phyloP scores from a whole-genome alignment of 495 filamentous ascomycete genomes.

The Chlorociboria aeruginascens region DNA sequence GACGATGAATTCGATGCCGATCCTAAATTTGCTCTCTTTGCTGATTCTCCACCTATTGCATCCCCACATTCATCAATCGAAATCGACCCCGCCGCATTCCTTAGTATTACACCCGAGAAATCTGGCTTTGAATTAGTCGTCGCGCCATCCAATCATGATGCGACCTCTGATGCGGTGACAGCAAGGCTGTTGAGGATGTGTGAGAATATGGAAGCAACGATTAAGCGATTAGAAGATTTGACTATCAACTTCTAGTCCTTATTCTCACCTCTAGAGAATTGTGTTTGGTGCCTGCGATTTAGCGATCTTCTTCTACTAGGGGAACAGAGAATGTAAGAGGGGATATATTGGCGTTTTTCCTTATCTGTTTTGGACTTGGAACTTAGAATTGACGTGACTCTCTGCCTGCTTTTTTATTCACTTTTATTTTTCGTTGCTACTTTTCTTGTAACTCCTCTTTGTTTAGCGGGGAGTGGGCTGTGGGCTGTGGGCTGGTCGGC shows the following conservation, averaged over 20 bases:
- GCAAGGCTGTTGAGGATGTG: slow-evolving; percentile 29
- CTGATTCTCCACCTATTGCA: slow-evolving; percentile 26
- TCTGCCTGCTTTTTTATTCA: too few species aligned
- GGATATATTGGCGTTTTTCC: too few species aligned
- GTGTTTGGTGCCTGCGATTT: slow-evolving; percentile 16
- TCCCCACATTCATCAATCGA: slow-evolving; percentile 12
- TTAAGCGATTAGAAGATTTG: slow-evolving; percentile 28
- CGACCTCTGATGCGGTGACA: slow-evolving; percentile 22
- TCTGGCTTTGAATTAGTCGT: slow-evolving; percentile 44
- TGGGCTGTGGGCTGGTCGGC: too few species aligned
- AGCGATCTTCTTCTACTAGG: slow-evolving; percentile 5
- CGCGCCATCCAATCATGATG: slow-evolving; percentile 34
- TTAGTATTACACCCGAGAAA: slow-evolving; percentile 46
- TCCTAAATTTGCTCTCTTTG: slow-evolving; percentile 45
- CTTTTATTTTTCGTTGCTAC: too few species aligned
- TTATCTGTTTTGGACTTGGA: too few species aligned
- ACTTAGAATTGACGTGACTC: too few species aligned
- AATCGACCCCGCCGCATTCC: slow-evolving; percentile 26
- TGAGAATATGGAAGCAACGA: slow-evolving; percentile 26
- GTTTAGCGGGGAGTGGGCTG: too few species aligned
- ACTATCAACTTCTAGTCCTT: slow-evolving; percentile 22
- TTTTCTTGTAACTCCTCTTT: too few species aligned
- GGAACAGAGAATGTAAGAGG: too few species aligned
- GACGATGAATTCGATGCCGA: slow-evolving; percentile 50
- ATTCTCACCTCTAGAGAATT: background rate